Evolutionary conservation across 1,284 basidiomycete genomes (phyloP), one percentile per base, ranked within the genome.

Genomic region (Mycena citricolor): DNA sequence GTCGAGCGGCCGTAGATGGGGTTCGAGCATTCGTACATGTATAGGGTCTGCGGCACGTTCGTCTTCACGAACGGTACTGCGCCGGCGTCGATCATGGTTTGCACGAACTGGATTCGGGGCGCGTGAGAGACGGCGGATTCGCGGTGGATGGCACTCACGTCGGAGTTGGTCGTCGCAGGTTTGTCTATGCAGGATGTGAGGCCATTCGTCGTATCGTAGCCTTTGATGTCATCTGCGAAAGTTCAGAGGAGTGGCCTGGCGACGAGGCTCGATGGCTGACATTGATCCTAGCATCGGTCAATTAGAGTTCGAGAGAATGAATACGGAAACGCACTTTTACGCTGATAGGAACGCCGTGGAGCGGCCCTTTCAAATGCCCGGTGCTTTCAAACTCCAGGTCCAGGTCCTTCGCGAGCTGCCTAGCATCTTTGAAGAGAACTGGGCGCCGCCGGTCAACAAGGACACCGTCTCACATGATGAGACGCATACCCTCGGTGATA

Each of bases 21-120:
- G 59, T 94, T 94, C n/a, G 63, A 66, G 59, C 90, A 91, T 63
- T 95, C 92, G 56, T 92, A 93, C 3, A 86, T 78, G 47, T 94
- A 78, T 73, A 94, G 80, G 0, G 89, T 90, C 65, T 93, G 86
- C 3, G 81, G 77, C 14, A 87, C 73, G 59, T 94, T 94, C 60
- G 71, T 75, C 56, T 74, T 75, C 29, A 69, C 65, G 44, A 70
- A 69, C 16, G 70, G 53, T 23, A 80, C 60, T 5, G 75, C 78
- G 2, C 77, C 78, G 29, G 77, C 75, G 8, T 59, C 63, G 23
- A 68, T 62, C 43, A 78, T 66, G 42, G 63, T 68, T 19, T 64
- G 32, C 6, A 73, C 70, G 13, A 76, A 60, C 74, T 76, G 54
- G 11, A 53, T 39, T 13, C 11, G 13, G 29, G 42, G 11, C 12